Evolutionary conservation across 345 rosid genomes (phyloP), one percentile per base, ranked within the genome.

Genomic region (Ceriops tagal): DNA sequence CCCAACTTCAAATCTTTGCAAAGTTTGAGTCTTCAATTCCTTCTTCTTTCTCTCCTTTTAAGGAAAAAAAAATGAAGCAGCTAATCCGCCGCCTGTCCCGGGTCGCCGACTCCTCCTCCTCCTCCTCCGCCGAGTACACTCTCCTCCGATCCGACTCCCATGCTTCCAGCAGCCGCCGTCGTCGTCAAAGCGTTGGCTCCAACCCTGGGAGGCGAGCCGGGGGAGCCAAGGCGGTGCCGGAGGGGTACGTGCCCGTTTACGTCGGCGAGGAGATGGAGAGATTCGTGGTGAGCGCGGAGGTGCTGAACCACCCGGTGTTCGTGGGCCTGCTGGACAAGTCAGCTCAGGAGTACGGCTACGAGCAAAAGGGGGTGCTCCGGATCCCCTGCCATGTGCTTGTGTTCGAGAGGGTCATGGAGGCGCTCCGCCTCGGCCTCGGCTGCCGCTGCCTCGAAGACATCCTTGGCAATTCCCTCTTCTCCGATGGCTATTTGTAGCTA

Each of bases 251-350:
- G 1, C 96, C 98, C 53, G 92, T 96, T 6, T 89, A 82, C 79
- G 99, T 96, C 18, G 99, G 99, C 1, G 97, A 89, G 47, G 97
- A 90, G 81, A 89, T 89, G 96, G 96, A 90, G 80, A 79, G 95
- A 80, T 96, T 96, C 77, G 79, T 85, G 2, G 92, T 96, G 21
- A 83, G 82, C 77, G 96, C 99, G 0, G 96, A 89, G 88, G 74
- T 95, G 30, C 85, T 95, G 22, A 90, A 87, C 83, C 99, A 92
- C 19, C 99, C 99, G 61, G 81, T 86, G 21, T 88, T 95, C 69
- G 73, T 86, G 59, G 86, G 83, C 2, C 80, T 95, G 57, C 84
- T 95, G 53, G 85, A 92, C 75, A 77, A 82, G 70, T 92, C 99
- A 21, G 99, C 97, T 39, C 93, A 92, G 37, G 96, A 90, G 79